phyloP scores from a whole-genome alignment of 2,329 filamentous ascomycete species.

The Aureobasidium sp. region DNA sequence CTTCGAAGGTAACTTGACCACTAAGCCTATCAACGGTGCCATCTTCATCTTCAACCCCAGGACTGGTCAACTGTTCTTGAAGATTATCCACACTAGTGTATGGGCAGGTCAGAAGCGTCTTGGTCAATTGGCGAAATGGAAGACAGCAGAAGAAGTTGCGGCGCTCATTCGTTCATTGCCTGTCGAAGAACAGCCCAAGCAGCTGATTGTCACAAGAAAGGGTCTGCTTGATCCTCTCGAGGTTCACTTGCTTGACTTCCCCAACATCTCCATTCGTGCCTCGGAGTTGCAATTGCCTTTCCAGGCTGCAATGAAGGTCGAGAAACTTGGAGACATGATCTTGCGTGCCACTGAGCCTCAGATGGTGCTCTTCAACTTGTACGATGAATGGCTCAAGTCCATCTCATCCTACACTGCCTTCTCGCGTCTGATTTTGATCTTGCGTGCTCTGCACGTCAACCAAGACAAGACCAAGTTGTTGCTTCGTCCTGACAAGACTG shows the following conservation, averaged over 20 bases:
- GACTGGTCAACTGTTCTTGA: conserved; percentile 93
- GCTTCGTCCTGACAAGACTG: conserved; percentile 89
- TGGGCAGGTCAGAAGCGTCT: conserved; percentile 99
- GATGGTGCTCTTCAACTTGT: conserved; percentile 98
- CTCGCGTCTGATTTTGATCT: conserved; percentile 85
- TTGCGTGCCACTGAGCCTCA: conserved; percentile 96
- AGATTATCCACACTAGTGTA: conserved; percentile 98
- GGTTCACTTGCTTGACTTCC: conserved; percentile 95
- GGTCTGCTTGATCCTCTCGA: conserved; percentile 94
- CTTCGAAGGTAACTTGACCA: conserved; percentile 97
- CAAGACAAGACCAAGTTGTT: conserved; percentile 97
- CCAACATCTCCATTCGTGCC: conserved; percentile 96
- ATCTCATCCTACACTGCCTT: conserved; percentile 99
- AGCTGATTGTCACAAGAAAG: conserved; percentile 96
- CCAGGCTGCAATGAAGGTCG: conserved; percentile 99
- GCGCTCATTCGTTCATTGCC: conserved; percentile 91
- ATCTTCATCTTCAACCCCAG: conserved; percentile 99
- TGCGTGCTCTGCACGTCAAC: conserved; percentile 93
- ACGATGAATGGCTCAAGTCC: conserved; percentile 97
- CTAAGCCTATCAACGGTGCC: conserved; percentile 97
- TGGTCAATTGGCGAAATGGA: conserved; percentile 97
- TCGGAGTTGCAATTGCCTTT: conserved; percentile 96
- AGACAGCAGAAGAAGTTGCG: conserved; percentile 98
- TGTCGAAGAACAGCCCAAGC: conserved; percentile 96
- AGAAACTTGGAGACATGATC: conserved; percentile 99